A percentile compares a stretch with the other conserved stretches of the same genome.
Evolutionary conservation across 1,284 basidiomycete species (phyloP).

Genomic region (Neolentinus lepideus): DNA sequence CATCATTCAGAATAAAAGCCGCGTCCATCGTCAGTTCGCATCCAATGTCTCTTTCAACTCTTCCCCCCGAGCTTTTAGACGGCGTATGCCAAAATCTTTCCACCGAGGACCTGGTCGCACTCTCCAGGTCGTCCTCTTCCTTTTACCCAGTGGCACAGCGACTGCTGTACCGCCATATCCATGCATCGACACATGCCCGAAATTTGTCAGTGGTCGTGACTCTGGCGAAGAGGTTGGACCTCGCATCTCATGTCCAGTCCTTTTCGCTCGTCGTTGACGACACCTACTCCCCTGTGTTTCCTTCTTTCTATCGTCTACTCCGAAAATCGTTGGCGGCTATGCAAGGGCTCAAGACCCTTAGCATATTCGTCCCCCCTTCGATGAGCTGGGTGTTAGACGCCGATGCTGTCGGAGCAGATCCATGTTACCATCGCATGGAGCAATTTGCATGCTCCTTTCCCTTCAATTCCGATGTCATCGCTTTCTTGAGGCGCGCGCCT

Average conservation of each 20-base stretch:
- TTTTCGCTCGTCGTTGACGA: slow-evolving; percentile 48
- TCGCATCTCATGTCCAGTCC: slow-evolving; percentile 52
- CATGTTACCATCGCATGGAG: slow-evolving; percentile 36
- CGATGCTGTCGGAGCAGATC: slow-evolving; percentile 8
- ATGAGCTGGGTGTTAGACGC: slow-evolving; percentile 46
- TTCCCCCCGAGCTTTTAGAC: slow-evolving; percentile 52
- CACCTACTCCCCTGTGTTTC: slow-evolving; percentile 26
- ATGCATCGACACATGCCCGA: slow-evolving; percentile 32
- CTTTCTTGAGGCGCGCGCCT: slow-evolving; percentile 48
- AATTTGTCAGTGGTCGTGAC: slow-evolving; percentile 44
- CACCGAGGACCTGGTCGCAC: slow-evolving; percentile 31
- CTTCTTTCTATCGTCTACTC: slow-evolving; percentile 41
- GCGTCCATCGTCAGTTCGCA: neutral
- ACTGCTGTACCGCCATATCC: slow-evolving; percentile 52
- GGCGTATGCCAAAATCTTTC: slow-evolving; percentile 31
- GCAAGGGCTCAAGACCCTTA: slow-evolving; percentile 49
- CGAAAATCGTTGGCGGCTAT: slow-evolving; percentile 46
- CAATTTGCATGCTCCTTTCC: slow-evolving; percentile 52
- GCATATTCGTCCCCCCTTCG: slow-evolving; percentile 42
- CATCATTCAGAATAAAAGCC: neutral
- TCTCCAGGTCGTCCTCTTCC: slow-evolving; percentile 36
- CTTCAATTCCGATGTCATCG: slow-evolving; percentile 45
- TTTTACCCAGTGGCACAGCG: slow-evolving; percentile 46
- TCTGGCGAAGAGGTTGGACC: slow-evolving; percentile 41
- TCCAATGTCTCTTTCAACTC: slow-evolving; percentile 20